Conservation (phyloP, 768 basidiomycete species). For the Mycena venus region DNA sequence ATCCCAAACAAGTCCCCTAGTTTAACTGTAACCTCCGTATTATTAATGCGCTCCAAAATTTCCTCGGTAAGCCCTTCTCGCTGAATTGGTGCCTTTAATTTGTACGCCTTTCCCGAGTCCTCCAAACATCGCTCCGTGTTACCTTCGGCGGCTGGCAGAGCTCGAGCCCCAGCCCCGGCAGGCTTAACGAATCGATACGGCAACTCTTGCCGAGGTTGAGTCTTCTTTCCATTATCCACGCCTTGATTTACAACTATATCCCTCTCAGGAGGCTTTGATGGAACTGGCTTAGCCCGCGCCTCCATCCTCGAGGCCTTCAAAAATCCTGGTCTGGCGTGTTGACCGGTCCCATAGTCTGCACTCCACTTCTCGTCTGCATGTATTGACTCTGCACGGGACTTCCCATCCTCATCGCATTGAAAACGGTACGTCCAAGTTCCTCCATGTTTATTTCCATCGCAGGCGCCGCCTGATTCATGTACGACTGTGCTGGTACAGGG, state of each 20-base stretch:
- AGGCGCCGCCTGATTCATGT: neutral
- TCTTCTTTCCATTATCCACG: neutral
- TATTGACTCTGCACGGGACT: neutral
- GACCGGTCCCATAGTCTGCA: neutral
- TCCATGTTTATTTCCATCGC: neutral
- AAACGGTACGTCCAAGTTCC: neutral
- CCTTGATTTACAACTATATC: neutral
- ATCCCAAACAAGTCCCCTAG: conserved; percentile 2
- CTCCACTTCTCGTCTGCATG: neutral
- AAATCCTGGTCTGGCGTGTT: conserved; percentile 4
- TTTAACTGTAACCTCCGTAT: neutral
- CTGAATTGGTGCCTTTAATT: conserved; percentile 3
- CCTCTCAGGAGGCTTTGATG: neutral
- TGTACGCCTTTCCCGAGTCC: neutral
- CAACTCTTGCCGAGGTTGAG: neutral
- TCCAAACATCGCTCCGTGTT: neutral
- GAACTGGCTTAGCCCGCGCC: neutral
- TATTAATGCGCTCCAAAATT: neutral
- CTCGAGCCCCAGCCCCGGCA: neutral
- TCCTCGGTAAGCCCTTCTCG: neutral
- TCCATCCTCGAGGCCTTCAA: conserved; percentile 1
- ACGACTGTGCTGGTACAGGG: too few relatives aligned
- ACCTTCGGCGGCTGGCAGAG: neutral
- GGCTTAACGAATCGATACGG: neutral
- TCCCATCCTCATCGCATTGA: neutral